Percentiles rank a stretch among this genome's conserved stretches.
phyloP scores from a whole-genome alignment of 148 eudicot genomes.

The Vaccinium corymbosum region DNA sequence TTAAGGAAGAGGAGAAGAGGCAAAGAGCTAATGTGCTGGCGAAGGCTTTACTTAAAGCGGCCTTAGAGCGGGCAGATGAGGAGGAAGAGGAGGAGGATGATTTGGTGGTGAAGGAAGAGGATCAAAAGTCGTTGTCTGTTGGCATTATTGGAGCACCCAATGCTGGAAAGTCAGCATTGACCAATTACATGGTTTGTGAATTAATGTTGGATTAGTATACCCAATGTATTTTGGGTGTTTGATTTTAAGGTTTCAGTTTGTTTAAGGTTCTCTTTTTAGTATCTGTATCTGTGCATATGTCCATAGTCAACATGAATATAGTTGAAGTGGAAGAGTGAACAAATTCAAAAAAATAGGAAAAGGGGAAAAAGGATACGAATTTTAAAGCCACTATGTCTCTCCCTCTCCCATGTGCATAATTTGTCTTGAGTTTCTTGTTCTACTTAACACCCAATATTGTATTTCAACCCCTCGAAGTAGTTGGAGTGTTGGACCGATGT shows the following conservation, averaged over 20 bases:
- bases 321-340: neutral
- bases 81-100: constrained; percentile 37
- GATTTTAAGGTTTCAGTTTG: neutral
- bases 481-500: neutral
- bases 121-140: constrained; percentile 74
- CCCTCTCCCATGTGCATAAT: neutral
- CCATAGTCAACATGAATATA: neutral
- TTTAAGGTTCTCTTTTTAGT: neutral
- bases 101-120: constrained; percentile 55
- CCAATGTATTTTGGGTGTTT: constrained; percentile 6
- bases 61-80: constrained; percentile 36
- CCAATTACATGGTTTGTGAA: constrained; percentile 73
- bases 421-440: neutral
- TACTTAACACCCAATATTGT: neutral
- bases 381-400: neutral
- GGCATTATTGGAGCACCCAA: constrained; percentile 98
- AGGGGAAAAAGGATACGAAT: neutral
- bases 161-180: constrained; percentile 91
- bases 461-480: neutral
- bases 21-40: constrained; percentile 47
- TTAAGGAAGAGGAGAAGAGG: constrained; percentile 44
- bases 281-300: neutral
- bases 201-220: constrained; percentile 5
- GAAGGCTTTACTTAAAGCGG: constrained; percentile 59
- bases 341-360: neutral